A percentile compares a stretch with the other conserved stretches of the same genome.
These are phyloP conservation scores for Heimioporus retisporus DNA, from an alignment of 1,284 basidiomycete species.

Conservation along the genomic window DNA sequence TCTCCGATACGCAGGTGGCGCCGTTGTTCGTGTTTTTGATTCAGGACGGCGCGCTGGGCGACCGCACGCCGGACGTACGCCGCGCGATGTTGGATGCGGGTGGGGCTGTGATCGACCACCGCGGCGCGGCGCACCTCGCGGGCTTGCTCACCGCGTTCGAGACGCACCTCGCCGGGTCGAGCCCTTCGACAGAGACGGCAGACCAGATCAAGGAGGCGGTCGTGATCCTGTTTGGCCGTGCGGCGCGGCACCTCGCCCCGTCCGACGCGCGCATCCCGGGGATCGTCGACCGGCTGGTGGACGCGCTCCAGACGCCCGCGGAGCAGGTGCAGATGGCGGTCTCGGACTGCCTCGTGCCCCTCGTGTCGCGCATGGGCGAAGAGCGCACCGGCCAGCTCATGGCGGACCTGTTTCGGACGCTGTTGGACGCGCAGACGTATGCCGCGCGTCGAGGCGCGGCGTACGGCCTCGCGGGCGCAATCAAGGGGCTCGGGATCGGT, in stretches of 20 bases:
- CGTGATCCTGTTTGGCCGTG: slow-evolving; percentile 94
- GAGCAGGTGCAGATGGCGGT: slow-evolving; percentile 98
- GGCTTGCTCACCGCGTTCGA: too few species aligned
- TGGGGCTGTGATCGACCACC: slow-evolving; percentile 51
- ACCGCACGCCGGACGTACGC: slow-evolving; percentile 86
- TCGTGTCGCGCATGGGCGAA: slow-evolving; percentile 80
- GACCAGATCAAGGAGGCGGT: slow-evolving; percentile 96
- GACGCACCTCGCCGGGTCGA: too few species aligned
- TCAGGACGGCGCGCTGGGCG: slow-evolving; percentile 88
- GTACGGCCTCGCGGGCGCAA: slow-evolving; percentile 94
- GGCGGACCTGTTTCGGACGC: slow-evolving; percentile 80
- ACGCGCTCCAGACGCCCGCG: slow-evolving; percentile 94
- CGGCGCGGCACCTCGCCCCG: slow-evolving; percentile 89
- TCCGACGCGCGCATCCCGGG: slow-evolving; percentile 81
- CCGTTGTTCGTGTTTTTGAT: slow-evolving; percentile 93
- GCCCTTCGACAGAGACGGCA: slow-evolving; percentile 74
- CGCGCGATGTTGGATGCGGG: slow-evolving; percentile 92
- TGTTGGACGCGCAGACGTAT: slow-evolving; percentile 88
- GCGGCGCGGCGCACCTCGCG: too few species aligned
- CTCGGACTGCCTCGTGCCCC: slow-evolving; percentile 92
- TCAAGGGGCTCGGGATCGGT: slow-evolving; percentile 91
- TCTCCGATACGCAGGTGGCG: slow-evolving; percentile 75
- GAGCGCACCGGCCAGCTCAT: slow-evolving; percentile 74
- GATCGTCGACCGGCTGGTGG: slow-evolving; percentile 92
- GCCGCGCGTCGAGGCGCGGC: slow-evolving; percentile 95